A percentile compares a stretch with the other conserved stretches of the same genome.
These are phyloP conservation scores for Tylopilus balloui DNA, from an alignment of 768 basidiomycete genomes.

Conservation along the genomic window DNA sequence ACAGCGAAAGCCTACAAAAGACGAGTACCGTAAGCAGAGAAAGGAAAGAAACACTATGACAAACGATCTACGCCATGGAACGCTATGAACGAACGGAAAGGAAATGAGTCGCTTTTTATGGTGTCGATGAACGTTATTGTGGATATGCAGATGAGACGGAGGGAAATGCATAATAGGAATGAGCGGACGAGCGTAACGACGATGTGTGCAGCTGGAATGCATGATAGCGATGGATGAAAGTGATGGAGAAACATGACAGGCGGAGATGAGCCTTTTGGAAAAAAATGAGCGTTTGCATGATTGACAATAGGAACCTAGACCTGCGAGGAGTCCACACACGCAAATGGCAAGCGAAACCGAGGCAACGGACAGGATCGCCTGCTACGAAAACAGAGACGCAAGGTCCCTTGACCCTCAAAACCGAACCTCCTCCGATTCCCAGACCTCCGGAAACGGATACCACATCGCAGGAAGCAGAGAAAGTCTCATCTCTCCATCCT, in stretches of 20 bases:
- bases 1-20: slow-evolving; percentile 9
- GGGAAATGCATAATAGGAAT: slow-evolving; percentile 13
- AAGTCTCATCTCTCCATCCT: slow-evolving; percentile 19
- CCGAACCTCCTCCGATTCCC: slow-evolving; percentile 24
- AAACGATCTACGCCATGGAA: slow-evolving; percentile 13
- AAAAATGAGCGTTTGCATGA: slow-evolving; percentile 10
- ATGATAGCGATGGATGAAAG: slow-evolving; percentile 3
- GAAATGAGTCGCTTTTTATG: slow-evolving; percentile 2
- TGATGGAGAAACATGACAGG: slow-evolving; percentile 6
- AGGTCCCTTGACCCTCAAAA: slow-evolving; percentile 14
- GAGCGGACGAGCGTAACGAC: slow-evolving; percentile 11
- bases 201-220: slow-evolving; percentile 17
- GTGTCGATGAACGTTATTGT: slow-evolving; percentile 4
- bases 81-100: background rate
- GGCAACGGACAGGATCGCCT: background rate
- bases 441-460: slow-evolving; percentile 35
- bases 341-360: slow-evolving; percentile 2
- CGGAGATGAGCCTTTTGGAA: slow-evolving; percentile 1
- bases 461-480: slow-evolving; percentile 26
- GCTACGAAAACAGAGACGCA: background rate
- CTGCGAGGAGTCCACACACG: slow-evolving; percentile 12
- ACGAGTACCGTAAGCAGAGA: background rate
- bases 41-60: background rate
- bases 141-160: slow-evolving; percentile 1
- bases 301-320: slow-evolving; percentile 16